Base-by-base conservation (phyloP, 805 yeast species). In the Debaryomyces hansenii region DNA sequence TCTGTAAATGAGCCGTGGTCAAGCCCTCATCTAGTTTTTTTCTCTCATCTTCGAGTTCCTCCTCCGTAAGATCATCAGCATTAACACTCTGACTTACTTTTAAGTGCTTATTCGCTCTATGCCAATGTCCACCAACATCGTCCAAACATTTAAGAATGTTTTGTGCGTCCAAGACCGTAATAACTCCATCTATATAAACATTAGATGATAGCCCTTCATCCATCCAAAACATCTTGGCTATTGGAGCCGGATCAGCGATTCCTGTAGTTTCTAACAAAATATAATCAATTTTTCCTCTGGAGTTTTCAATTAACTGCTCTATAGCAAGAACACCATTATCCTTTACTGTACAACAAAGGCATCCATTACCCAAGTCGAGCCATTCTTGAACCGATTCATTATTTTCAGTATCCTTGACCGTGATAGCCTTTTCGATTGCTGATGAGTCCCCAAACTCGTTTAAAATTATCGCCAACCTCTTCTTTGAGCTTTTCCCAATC, bases 211-310 rank as follows among this genome's bases (percentile, higher is more conserved):
- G 72, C 0, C 91, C 97, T 20, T 88, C 92, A 63, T 94, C 99
- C 27, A 91, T 75, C 99, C 99, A 94, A 66, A 94, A 94, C 97
- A 92, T 92, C 52, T 84, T 81, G 4, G 97, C 97, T 21, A 94
- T 90, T 0, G 98, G 98, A 0, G 91, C 97, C 0, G 99, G 99
- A 60, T 94, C 98, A 0, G 99, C 99, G 12, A 94, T 77, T 0
- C 99, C 99, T 0, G 96, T 90, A 0, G 99, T 94, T 61, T 94
- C 99, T 44, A 94, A 70, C 20, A 94, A 63, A n/a, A 94, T 90
- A 60, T 92, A 87, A 65, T 94, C 99, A 42, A 92, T 90, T 42
- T 78, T 77, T 28, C 81, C 84, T 5, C 84, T 85, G 28, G 84
- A 78, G 43, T 83, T 78, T 27, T 82, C 84, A 49, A 92, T 83